Evolutionary conservation across 306 rosid genomes (phyloP).

Genomic region (barrel medic (Medicago truncatula)): DNA sequence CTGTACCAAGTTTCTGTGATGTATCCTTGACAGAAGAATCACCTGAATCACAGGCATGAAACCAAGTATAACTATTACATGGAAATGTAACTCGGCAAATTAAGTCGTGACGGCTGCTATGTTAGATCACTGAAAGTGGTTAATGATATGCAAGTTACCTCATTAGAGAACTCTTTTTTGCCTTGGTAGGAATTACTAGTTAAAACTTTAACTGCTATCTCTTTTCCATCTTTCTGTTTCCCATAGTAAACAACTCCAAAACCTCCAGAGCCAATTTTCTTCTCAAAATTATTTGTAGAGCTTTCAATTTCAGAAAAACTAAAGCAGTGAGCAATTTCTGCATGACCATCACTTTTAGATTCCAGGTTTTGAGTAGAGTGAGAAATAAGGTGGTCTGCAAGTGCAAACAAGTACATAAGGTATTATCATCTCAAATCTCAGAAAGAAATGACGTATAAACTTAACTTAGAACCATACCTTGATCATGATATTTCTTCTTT

Average conservation of each 20-base stretch:
- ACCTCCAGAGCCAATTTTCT: conserved; percentile 91
- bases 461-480: conserved; percentile 56
- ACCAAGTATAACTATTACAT: conserved; percentile 5
- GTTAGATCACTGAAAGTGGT: conserved; percentile 28
- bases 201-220: conserved; percentile 94
- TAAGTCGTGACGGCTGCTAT: neutral
- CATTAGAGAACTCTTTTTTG: conserved; percentile 92
- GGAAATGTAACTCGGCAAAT: neutral
- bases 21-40: conserved; percentile 93
- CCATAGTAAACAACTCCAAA: conserved; percentile 94
- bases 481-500: conserved; percentile 49
- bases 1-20: conserved; percentile 93
- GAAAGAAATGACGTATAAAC: conserved; percentile 21
- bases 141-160: conserved; percentile 59
- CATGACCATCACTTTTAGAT: conserved; percentile 59
- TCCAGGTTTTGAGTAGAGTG: conserved; percentile 55
- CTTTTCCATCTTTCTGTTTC: conserved; percentile 72
- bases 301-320: conserved; percentile 67
- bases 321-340: conserved; percentile 86
- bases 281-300: conserved; percentile 81
- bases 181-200: conserved; percentile 88
- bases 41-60: conserved; percentile 59
- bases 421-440: conserved; percentile 40
- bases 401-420: conserved; percentile 35
- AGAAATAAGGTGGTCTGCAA: conserved; percentile 53